A percentile compares a stretch with the other conserved stretches of the same genome.
These are phyloP conservation scores for Penicillium malachiteum DNA, from an alignment of 495 filamentous ascomycete genomes.

Conservation along the genomic window DNA sequence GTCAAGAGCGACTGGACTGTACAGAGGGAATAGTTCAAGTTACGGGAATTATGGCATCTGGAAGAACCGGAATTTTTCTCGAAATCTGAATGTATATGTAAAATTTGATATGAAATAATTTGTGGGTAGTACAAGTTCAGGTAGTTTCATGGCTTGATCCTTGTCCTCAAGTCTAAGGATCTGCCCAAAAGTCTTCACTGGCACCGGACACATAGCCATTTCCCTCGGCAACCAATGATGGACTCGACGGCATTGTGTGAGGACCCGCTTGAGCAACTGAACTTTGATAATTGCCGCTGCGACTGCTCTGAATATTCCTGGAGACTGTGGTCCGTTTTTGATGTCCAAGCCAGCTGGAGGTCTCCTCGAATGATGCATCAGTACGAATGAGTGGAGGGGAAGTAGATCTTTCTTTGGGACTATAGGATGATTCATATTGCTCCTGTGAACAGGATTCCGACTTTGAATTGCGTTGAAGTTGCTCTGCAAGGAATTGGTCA, in stretches of 20 bases:
- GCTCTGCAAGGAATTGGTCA: slow-evolving; percentile 14
- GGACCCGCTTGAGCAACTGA: neutral
- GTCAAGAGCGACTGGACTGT: no score
- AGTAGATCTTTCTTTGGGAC: neutral
- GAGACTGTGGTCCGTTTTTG: neutral
- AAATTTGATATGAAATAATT: neutral
- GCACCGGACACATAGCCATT: neutral
- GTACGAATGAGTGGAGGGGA: neutral
- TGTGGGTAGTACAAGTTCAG: neutral
- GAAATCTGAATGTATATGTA: no score
- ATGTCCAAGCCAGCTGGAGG: slow-evolving; percentile 19
- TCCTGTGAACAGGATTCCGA: neutral
- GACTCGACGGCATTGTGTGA: neutral
- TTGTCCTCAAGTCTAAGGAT: neutral
- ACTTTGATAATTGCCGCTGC: neutral
- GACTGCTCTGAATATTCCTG: neutral
- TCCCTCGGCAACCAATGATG: neutral
- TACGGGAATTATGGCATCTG: no score
- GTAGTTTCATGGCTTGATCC: neutral
- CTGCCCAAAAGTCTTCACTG: slow-evolving; percentile 22
- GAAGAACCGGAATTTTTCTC: no score
- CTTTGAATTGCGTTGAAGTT: neutral
- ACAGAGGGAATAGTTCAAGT: no score
- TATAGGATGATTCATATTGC: neutral
- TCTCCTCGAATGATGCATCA: neutral